These are phyloP conservation scores for Heliamphora pulchella DNA, from an alignment of 179 eudicot species.

Conservation along the genomic window DNA sequence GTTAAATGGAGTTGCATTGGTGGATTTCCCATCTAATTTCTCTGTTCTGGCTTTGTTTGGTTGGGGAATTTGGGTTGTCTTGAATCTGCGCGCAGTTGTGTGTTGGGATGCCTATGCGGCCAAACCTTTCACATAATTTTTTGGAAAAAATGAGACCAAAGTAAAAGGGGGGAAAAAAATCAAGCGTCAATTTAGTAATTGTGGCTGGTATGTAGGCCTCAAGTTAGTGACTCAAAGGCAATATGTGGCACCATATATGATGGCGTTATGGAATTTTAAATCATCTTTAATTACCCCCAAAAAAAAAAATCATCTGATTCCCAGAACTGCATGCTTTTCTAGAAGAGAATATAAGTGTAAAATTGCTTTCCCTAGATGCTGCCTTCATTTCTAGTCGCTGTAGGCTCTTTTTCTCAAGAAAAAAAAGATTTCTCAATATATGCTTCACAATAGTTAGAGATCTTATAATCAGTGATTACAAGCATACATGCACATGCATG, in stretches of 20 bases:
- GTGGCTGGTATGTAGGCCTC: background rate
- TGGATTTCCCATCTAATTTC: background rate
- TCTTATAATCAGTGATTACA: no score
- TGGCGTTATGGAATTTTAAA: background rate
- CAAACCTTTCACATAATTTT: background rate
- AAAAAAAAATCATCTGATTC: background rate
- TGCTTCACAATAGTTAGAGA: no score
- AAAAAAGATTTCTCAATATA: no score
- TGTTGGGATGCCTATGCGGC: no score
- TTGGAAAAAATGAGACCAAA: background rate
- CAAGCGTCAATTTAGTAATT: background rate
- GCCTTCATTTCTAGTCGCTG: no score
- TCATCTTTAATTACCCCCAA: background rate
- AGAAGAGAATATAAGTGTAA: no score
- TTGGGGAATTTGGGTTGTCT: background rate
- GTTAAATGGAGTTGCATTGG: background rate
- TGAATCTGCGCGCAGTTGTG: no score
- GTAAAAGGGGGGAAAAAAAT: background rate
- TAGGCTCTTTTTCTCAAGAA: no score
- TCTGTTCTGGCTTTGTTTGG: background rate
- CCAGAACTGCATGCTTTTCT: no score
- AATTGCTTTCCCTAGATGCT: no score
- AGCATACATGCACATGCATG: no score
- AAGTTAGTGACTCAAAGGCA: background rate
- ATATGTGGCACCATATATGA: background rate